phyloP scores from a whole-genome alignment of 257 asterid species.

The Voacanga thouarsii region DNA sequence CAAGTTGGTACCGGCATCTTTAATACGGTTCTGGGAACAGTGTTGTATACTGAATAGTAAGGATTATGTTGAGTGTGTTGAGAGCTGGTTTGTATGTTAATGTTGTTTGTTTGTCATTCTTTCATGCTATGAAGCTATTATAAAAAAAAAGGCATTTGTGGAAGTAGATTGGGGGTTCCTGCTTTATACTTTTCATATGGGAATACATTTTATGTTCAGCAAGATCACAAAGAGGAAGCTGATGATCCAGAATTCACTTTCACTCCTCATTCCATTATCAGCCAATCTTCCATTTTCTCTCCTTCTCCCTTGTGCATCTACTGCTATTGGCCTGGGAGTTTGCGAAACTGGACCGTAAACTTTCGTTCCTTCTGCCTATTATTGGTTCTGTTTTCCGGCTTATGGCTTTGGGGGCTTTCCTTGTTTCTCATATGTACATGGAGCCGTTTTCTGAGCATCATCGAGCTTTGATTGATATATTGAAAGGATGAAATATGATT shows the following conservation, averaged over 20 bases:
- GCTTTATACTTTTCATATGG: neutral
- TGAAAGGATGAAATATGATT: neutral
- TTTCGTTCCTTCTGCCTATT: neutral
- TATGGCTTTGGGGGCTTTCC: no score
- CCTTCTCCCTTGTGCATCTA: neutral
- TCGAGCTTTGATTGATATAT: neutral
- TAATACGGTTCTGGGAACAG: neutral
- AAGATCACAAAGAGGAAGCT: neutral
- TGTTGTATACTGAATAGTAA: neutral
- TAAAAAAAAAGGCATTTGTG: neutral
- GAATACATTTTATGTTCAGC: neutral
- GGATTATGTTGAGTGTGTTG: neutral
- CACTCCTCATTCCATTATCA: neutral
- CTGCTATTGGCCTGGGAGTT: neutral
- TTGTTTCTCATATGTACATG: no score
- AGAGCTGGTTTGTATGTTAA: neutral
- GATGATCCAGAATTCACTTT: neutral
- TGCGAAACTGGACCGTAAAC: neutral
- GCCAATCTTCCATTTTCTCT: neutral
- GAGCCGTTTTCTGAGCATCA: neutral
- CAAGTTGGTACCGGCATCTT: neutral
- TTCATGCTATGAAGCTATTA: neutral
- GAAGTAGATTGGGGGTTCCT: neutral
- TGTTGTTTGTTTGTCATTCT: slow-evolving; percentile 2
- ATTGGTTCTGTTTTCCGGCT: no score